phyloP scores from a whole-genome alignment of 2,329 filamentous ascomycete species.

The Paracoccidioides brasiliensis region DNA sequence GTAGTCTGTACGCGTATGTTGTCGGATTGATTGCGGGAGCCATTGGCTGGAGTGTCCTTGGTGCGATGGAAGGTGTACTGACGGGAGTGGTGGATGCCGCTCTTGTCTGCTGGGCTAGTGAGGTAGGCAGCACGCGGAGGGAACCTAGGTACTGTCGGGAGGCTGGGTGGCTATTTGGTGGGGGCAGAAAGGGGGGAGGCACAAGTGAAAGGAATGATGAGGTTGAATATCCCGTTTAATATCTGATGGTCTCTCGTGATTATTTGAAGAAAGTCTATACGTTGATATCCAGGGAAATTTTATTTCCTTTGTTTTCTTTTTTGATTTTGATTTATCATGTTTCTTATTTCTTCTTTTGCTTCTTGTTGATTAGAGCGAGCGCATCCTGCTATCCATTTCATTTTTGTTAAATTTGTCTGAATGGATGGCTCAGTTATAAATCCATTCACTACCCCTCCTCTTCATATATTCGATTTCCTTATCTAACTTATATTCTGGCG shows the following conservation, averaged over 20 bases:
- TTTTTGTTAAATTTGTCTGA: not conserved
- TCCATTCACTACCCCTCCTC: no score
- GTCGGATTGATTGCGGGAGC: constrained; percentile 85
- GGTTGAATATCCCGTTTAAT: not conserved
- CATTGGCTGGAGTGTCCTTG: constrained; percentile 87
- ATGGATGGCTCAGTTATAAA: not conserved
- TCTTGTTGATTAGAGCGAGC: not conserved
- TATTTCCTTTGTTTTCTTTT: no score
- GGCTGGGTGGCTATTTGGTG: constrained; percentile 77
- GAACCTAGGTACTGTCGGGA: constrained; percentile 76
- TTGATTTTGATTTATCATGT: not conserved
- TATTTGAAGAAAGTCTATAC: not conserved
- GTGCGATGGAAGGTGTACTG: constrained; percentile 78
- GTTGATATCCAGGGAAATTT: not conserved
- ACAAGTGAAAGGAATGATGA: not conserved
- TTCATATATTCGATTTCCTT: no score
- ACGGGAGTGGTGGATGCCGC: constrained; percentile 79
- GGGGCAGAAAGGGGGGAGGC: constrained; percentile 19
- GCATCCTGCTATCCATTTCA: not conserved
- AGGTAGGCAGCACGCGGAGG: constrained; percentile 51
- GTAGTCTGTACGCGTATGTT: constrained; percentile 87
- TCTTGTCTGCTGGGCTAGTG: constrained; percentile 88
- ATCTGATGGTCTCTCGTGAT: not conserved
- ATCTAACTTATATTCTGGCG: no score
- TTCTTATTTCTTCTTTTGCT: not conserved